Evolutionary conservation across 306 rosid genomes (phyloP), one percentile per base, ranked within the genome.

Genomic region (Biancaea sappan): DNA sequence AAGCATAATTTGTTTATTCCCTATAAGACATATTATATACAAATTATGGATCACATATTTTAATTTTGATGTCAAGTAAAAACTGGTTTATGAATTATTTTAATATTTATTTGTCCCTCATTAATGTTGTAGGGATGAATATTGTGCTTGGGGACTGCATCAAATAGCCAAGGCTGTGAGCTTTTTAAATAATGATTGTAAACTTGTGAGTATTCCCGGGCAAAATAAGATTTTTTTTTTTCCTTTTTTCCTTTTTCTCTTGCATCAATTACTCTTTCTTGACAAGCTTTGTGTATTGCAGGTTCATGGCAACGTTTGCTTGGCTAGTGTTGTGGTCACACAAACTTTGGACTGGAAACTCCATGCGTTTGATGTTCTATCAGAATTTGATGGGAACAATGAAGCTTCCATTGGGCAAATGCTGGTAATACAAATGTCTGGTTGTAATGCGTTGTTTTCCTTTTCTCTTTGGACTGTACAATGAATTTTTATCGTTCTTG

Each of bases 321-420:
- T 95, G 83, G 92, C 90, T 74, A 90, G 98, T 84, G 98, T 95
- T 76, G 99, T 95, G 46, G 98, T 95, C 66, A 95, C 99, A 14
- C 97, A 81, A 85, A 90, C 98, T 38, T 85, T 92, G 89, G 99
- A 95, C 83, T 95, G 99, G 99, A 95, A 95, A 82, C 88, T 95
- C 85, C 99, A 95, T 73, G 98, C 96, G 46, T 90, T 95, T 79
- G 98, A 95, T 81, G 99, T 95, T 77, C 87, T 95, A 15, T 95
- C 99, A 15, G 99, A 95, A 82, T 86, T 87, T 80, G 96, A 92
- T 72, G 87, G 82, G 78, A 85, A 77, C 81, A 90, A 59, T 76
- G 99, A 92, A 68, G 70, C 90, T 81, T 84, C 97, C 66, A 8
- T 84, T 32, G 90, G 88, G 79, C 88, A 84, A 68, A 84, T 95